These are phyloP conservation scores for Zygnema circumcarinatum DNA, from an alignment of 139 green algal genomes.

Conservation along the genomic window DNA sequence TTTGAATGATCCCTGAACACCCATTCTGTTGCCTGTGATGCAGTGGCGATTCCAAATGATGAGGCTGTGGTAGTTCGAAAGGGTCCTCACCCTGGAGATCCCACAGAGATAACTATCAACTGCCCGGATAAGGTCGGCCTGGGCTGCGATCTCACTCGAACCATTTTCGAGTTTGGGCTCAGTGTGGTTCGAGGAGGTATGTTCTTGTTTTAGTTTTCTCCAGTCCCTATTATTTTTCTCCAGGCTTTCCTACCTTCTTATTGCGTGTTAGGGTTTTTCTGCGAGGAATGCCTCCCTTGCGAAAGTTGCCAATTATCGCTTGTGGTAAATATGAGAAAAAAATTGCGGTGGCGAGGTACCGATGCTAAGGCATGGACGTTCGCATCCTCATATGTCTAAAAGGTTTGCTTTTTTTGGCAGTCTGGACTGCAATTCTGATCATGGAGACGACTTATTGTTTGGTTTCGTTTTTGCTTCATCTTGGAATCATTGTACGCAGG, in stretches of 20 bases:
- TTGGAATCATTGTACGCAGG: too few species aligned
- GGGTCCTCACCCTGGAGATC: neutral
- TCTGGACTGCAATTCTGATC: too few species aligned
- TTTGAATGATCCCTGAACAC: neutral
- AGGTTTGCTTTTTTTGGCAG: too few species aligned
- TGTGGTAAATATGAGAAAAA: too few species aligned
- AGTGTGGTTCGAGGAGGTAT: constrained; percentile 49
- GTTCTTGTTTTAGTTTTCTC: neutral
- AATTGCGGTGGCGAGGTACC: too few species aligned
- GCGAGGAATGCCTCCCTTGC: neutral
- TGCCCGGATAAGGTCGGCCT: constrained; percentile 55
- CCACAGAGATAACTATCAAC: constrained; percentile 45
- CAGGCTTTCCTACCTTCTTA: too few species aligned
- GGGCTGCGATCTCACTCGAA: constrained; percentile 40
- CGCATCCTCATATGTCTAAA: too few species aligned
- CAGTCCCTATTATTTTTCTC: too few species aligned
- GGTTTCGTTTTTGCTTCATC: too few species aligned
- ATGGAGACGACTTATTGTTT: too few species aligned
- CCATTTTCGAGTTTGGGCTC: constrained; percentile 53
- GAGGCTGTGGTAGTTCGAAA: constrained; percentile 23
- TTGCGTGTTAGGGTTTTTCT: neutral
- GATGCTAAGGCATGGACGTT: too few species aligned
- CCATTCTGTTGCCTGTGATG: neutral
- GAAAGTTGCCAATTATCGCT: neutral
- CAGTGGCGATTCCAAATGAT: constrained; percentile 42